A percentile compares a stretch with the other conserved stretches of the same genome.
phyloP scores from a whole-genome alignment of 2,329 filamentous ascomycete genomes.

The Xylariaceae sp. region DNA sequence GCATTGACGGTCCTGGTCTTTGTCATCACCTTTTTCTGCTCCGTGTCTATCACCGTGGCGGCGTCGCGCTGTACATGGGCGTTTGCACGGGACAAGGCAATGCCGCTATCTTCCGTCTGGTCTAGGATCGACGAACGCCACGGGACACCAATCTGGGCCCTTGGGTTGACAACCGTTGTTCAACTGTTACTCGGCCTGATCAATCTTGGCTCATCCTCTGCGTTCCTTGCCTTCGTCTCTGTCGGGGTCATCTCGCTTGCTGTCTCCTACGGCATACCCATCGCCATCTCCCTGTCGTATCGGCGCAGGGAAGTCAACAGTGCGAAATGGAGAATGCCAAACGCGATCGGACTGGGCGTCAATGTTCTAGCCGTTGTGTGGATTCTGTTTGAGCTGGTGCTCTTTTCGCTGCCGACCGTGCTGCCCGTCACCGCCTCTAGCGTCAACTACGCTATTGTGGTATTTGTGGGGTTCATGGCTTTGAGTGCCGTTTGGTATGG shows the following conservation, averaged over 20 bases:
- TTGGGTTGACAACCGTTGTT: conserved; percentile 48
- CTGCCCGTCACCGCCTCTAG: conserved; percentile 27
- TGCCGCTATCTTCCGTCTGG: conserved; percentile 47
- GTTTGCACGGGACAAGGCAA: conserved; percentile 54
- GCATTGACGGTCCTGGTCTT: conserved; percentile 48
- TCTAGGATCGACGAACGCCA: conserved; percentile 46
- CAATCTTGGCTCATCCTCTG: conserved; percentile 52
- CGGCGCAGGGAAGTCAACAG: conserved; percentile 40
- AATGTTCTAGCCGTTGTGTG: conserved; percentile 44
- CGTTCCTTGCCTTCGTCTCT: conserved; percentile 50
- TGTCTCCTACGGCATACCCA: conserved; percentile 51
- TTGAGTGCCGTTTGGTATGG: conserved; percentile 42
- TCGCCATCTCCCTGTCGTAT: conserved; percentile 44
- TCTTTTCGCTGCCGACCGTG: conserved; percentile 41
- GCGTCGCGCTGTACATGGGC: conserved; percentile 63
- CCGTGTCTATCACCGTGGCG: conserved; percentile 61
- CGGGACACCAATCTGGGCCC: conserved; percentile 50
- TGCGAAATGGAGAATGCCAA: conserved; percentile 44
- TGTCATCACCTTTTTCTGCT: conserved; percentile 53
- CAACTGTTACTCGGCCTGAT: conserved; percentile 51
- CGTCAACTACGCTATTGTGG: conserved; percentile 50
- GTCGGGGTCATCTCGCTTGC: conserved; percentile 53
- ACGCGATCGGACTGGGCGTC: conserved; percentile 36
- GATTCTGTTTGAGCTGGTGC: conserved; percentile 47
- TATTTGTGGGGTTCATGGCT: conserved; percentile 40